phyloP scores from a whole-genome alignment of 768 basidiomycete species.

The Myochromella boudieri region DNA sequence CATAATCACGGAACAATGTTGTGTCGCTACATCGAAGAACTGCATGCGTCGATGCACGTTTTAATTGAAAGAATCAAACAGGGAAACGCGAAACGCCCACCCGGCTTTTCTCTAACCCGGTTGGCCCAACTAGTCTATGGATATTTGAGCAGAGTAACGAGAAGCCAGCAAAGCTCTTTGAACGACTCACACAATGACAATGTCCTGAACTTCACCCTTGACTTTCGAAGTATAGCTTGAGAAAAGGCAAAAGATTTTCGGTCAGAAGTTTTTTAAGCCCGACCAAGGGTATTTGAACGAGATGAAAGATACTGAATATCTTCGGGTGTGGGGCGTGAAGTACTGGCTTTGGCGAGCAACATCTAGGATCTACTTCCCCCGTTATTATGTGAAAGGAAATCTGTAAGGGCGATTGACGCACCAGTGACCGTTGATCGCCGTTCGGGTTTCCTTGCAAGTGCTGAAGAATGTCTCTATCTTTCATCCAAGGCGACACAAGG shows the following conservation, averaged over 20 bases:
- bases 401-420: too few relatives aligned
- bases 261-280: not conserved
- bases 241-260: not conserved
- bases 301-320: too few relatives aligned
- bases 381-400: too few relatives aligned
- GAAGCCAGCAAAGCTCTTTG: too few relatives aligned
- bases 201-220: slow-evolving; percentile 12
- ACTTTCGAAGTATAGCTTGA: not conserved
- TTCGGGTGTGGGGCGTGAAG: not conserved
- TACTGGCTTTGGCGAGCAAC: slow-evolving; percentile 6
- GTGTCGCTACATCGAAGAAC: slow-evolving; percentile 24
- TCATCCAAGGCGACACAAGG: slow-evolving; percentile 13
- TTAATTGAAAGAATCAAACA: not conserved
- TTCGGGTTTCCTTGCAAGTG: slow-evolving; percentile 6
- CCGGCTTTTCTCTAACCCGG: slow-evolving; percentile 28
- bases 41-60: slow-evolving; percentile 1
- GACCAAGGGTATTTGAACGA: too few relatives aligned
- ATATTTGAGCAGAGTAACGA: too few relatives aligned
- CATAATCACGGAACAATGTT: slow-evolving; percentile 6
- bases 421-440: slow-evolving; percentile 2
- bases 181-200: slow-evolving; percentile 17
- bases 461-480: slow-evolving; percentile 7
- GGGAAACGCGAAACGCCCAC: slow-evolving; percentile 13
- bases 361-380: slow-evolving; percentile 1
- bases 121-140: slow-evolving; percentile 27